Base-by-base conservation (phyloP, 169 alveolate species). In the Eimeria brunetti region DNA sequence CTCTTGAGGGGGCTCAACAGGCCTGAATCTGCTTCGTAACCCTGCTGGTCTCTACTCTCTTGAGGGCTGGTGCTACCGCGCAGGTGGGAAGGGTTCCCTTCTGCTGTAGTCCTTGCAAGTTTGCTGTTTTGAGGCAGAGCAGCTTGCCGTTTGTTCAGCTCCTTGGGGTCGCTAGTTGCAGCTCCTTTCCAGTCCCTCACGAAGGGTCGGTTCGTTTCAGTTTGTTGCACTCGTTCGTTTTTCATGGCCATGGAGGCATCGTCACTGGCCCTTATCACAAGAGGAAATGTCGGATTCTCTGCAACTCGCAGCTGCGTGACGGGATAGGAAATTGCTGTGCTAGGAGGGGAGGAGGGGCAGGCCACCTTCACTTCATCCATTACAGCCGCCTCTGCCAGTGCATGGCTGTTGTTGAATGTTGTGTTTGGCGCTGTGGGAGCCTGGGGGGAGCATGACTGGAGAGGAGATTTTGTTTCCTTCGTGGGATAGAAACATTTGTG, bases 321-420 rank as follows among this genome's bases (percentile, higher is more conserved):
- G 30, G 64, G 88, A 18, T 41, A 80, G n/a, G 88, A 51, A 24
- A 49, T 80, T 27, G 24, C 88, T 80, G 69, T 51, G 46, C 69
- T 80, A 12, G 88, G 88, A 8, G 88, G 88, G 69, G 88, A 80
- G 67, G 88, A 80, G 27, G 88, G 88, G 67, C 88, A 80, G 46
- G 67, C 88, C 24, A 80, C 2, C 69, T 80, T 80, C 67, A 80
- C 22, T 22, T 80, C 88, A 6, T 46, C 88, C 46, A 49, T 18
- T 27, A 9, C 16, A 9, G 69, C 69, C 16, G 46, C 30, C 44
- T 49, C 46, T 49, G 69, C 46, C 88, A 46, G 46, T 51, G 88
- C 2, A 5, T 51, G 41, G 46, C 46, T n/a, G 88, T 11, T 30
- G 67, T 36, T 73, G 33, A 3, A 38, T 6, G 51, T 16, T 53